Evolutionary conservation across 495 filamentous ascomycete species (phyloP).

Genomic region (Trichoderma parareesei): DNA sequence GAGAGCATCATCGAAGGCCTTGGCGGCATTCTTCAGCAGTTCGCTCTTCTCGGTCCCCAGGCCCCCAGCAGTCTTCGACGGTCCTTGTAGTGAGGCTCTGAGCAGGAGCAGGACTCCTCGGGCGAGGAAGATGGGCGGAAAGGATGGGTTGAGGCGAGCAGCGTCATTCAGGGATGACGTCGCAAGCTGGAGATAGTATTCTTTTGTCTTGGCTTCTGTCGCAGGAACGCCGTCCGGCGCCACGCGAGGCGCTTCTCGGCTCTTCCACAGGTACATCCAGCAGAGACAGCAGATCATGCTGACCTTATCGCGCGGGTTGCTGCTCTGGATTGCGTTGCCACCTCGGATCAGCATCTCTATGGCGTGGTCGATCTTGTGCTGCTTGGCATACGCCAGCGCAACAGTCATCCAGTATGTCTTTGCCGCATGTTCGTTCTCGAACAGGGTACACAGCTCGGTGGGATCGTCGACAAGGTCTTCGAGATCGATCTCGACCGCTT

Average conservation of each 20-base stretch:
- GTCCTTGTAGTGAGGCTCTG: conserved; percentile 73
- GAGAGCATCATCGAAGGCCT: conserved; percentile 88
- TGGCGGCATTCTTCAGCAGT: conserved; percentile 69
- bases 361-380: conserved; percentile 83
- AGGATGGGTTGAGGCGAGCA: conserved; percentile 84
- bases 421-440: conserved; percentile 84
- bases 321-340: conserved; percentile 59
- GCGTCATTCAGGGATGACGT: conserved; percentile 89
- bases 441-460: conserved; percentile 84
- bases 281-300: conserved; percentile 75
- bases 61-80: conserved; percentile 55
- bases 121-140: conserved; percentile 81
- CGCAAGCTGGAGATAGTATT: conserved; percentile 83
- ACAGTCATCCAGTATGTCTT: conserved; percentile 93
- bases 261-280: conserved; percentile 90
- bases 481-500: conserved; percentile 86
- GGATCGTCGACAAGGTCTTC: conserved; percentile 88
- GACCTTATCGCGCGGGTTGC: conserved; percentile 73
- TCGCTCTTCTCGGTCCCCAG: conserved; percentile 71
- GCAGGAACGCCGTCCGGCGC: conserved; percentile 48
- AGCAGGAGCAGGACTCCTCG: conserved; percentile 83
- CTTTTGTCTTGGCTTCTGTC: conserved; percentile 79
- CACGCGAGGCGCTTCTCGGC: conserved; percentile 78
- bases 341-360: conserved; percentile 89
- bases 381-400: conserved; percentile 93